Percentiles rank a stretch among this genome's conserved stretches.
phyloP scores from a whole-genome alignment of 148 eudicot genomes.

The Rhododendron molle region DNA sequence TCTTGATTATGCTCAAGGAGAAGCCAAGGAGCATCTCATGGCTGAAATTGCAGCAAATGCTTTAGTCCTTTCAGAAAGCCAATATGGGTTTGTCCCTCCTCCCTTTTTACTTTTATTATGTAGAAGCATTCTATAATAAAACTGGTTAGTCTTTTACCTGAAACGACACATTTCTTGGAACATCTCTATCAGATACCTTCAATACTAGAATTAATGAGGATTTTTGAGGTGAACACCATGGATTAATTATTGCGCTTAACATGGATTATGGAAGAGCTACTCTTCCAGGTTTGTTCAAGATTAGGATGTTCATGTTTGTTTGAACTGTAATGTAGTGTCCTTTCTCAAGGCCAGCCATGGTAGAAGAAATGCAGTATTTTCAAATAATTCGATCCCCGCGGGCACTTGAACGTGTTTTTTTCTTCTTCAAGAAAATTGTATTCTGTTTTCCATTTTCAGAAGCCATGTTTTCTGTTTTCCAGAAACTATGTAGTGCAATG shows the following conservation, averaged over 20 bases:
- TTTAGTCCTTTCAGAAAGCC: conserved; percentile 26
- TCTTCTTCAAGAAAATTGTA: neutral
- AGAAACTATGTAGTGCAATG: conserved; percentile 64
- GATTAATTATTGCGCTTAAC: too few species aligned
- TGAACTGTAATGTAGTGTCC: too few species aligned
- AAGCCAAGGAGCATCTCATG: conserved; percentile 17
- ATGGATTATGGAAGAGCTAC: too few species aligned
- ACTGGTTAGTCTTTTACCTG: neutral
- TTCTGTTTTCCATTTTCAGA: neutral
- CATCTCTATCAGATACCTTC: too few species aligned
- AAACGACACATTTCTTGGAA: too few species aligned
- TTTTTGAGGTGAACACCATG: too few species aligned
- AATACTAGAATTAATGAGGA: too few species aligned
- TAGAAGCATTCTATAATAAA: neutral
- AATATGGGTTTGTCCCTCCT: conserved; percentile 38
- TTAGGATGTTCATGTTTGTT: too few species aligned
- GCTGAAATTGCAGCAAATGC: conserved; percentile 31
- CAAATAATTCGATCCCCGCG: too few species aligned
- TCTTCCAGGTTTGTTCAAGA: too few species aligned
- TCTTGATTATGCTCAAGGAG: conserved; percentile 24
- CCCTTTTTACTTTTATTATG: neutral
- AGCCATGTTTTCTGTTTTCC: neutral
- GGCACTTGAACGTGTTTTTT: neutral
- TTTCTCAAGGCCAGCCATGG: too few species aligned
- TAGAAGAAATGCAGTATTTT: too few species aligned